Percentiles rank a stretch among this genome's conserved stretches.
Conservation (phyloP, 2,329 filamentous ascomycete species). For the Coleophoma crateriformis region DNA sequence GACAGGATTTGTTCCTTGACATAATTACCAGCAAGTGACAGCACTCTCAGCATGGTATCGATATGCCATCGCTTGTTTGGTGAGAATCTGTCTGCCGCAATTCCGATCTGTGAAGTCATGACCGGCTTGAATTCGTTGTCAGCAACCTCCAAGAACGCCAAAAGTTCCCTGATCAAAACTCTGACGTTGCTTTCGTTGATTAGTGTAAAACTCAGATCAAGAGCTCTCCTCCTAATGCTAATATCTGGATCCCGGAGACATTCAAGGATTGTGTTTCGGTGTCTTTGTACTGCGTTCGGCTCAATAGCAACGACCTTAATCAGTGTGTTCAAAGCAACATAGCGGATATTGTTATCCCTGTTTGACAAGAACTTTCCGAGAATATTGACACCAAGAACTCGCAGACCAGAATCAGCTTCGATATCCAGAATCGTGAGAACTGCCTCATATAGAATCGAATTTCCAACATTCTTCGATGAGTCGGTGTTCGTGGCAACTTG, state of each 20-base stretch:
- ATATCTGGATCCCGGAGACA: constrained; percentile 96
- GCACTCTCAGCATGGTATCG: constrained; percentile 90
- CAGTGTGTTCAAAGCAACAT: constrained; percentile 93
- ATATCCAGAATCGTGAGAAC: constrained; percentile 97
- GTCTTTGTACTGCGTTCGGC: constrained; percentile 93
- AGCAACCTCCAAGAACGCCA: constrained; percentile 93
- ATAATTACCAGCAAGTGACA: constrained; percentile 92
- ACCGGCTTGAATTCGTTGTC: constrained; percentile 98
- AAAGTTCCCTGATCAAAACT: constrained; percentile 83
- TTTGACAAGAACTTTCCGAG: constrained; percentile 98
- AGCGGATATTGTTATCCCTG: constrained; percentile 98
- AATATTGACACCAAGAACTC: constrained; percentile 95
- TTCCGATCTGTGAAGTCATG: constrained; percentile 97
- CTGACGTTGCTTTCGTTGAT: constrained; percentile 97
- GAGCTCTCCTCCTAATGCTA: constrained; percentile 89
- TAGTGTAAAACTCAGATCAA: constrained; percentile 95
- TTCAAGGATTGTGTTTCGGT: constrained; percentile 95
- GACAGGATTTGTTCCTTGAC: constrained; percentile 98
- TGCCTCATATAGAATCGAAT: constrained; percentile 95
- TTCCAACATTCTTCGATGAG: constrained; percentile 96
- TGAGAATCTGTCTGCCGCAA: constrained; percentile 91
- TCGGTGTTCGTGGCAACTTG: constrained; percentile 98
- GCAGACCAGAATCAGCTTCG: constrained; percentile 89
- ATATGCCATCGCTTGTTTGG: constrained; percentile 98
- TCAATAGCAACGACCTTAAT: constrained; percentile 98